phyloP scores from a whole-genome alignment of 2,329 filamentous ascomycete species.

The Monosporascus sp. region DNA sequence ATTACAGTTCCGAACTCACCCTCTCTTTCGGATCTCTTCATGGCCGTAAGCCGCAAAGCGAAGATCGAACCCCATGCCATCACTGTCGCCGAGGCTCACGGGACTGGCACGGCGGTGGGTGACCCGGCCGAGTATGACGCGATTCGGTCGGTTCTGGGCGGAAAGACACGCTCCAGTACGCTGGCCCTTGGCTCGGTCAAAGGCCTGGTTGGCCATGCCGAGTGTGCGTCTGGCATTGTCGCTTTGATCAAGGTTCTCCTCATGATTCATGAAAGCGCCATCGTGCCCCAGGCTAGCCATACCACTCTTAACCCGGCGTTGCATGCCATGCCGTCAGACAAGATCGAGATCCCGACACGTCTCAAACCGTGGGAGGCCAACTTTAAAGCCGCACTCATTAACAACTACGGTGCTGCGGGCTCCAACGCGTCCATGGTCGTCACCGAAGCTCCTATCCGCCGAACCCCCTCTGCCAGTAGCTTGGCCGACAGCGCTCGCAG shows the following conservation, averaged over 20 bases:
- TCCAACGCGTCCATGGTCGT: constrained; percentile 28
- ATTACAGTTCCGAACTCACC: constrained; percentile 35
- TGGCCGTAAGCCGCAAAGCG: constrained; percentile 23
- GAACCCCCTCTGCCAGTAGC: too few species aligned
- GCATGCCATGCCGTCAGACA: constrained; percentile 9
- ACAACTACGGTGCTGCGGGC: constrained; percentile 33
- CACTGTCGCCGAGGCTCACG: constrained; percentile 35
- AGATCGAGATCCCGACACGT: constrained; percentile 15
- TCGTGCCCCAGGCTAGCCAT: too few species aligned
- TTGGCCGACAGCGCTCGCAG: too few species aligned
- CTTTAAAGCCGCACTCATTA: constrained; percentile 28
- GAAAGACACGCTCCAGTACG: too few species aligned
- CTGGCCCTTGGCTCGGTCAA: too few species aligned
- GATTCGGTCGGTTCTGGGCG: too few species aligned
- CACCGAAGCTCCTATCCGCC: constrained; percentile 15
- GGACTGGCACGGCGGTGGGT: constrained; percentile 37
- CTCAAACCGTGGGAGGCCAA: too few species aligned
- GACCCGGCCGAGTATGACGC: constrained; percentile 31
- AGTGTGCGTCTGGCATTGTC: too few species aligned
- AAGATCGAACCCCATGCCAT: constrained; percentile 20
- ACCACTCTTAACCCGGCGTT: too few species aligned
- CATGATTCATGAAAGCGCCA: too few species aligned
- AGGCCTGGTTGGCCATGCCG: too few species aligned
- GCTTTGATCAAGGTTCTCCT: too few species aligned
- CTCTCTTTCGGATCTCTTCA: constrained; percentile 28